Percentiles rank a stretch among this genome's conserved stretches.
Evolutionary conservation across 2,329 filamentous ascomycete genomes (phyloP).

Genomic region (Fusarium proliferatum): DNA sequence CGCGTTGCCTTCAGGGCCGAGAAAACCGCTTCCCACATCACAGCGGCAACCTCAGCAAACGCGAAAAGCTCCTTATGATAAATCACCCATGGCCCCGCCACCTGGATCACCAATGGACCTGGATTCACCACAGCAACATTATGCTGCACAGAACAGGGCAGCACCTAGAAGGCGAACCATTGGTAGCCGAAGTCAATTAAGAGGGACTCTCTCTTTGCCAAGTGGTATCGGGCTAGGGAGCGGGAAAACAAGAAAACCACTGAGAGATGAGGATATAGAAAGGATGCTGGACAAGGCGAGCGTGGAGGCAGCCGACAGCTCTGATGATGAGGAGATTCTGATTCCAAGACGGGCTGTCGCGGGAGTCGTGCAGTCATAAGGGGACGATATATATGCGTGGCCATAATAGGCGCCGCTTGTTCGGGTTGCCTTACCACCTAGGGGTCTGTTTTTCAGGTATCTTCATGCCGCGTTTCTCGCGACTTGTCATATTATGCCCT

Average conservation of each 20-base stretch:
- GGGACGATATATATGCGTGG: neutral
- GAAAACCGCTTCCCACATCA: constrained; percentile 63
- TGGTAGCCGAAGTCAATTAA: constrained; percentile 51
- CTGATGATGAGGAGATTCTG: constrained; percentile 68
- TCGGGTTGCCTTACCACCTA: neutral
- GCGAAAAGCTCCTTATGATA: constrained; percentile 62
- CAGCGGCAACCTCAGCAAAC: constrained; percentile 56
- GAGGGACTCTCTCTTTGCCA: constrained; percentile 60
- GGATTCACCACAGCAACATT: constrained; percentile 50
- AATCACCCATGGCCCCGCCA: constrained; percentile 53
- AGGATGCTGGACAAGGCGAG: constrained; percentile 66
- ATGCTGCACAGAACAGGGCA: constrained; percentile 46
- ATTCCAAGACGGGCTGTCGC: constrained; percentile 52
- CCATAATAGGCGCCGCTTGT: neutral
- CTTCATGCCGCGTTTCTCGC: neutral
- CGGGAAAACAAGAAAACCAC: constrained; percentile 50
- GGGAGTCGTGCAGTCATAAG: constrained; percentile 46
- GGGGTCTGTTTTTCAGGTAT: neutral
- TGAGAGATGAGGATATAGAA: constrained; percentile 68
- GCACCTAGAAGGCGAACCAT: constrained; percentile 59
- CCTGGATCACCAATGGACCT: constrained; percentile 61
- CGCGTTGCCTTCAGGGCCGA: constrained; percentile 60
- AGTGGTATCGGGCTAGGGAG: constrained; percentile 58
- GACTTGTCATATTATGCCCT: neutral
- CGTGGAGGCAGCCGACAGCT: constrained; percentile 62